Evolutionary conservation across 192 early-diverging fungal species (phyloP).

Genomic region (Backusella parvicylindrica): DNA sequence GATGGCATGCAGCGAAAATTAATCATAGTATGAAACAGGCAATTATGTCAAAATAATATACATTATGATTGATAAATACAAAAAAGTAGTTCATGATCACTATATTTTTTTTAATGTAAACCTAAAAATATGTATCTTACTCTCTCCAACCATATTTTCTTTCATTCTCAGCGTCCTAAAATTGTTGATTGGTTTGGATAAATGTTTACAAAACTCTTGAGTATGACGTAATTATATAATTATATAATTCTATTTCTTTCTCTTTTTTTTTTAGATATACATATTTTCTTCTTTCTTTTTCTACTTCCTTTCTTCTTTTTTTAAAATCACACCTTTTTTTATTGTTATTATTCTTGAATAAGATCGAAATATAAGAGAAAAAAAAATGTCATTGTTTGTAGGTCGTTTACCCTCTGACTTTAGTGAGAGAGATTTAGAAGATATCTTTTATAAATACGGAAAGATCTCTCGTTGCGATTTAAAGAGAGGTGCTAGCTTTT

Average conservation of each 20-base stretch:
- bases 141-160: no score
- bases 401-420: constrained; percentile 16
- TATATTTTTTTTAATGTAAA: no score
- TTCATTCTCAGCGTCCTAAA: no score
- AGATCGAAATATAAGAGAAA: background rate
- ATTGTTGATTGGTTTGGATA: background rate
- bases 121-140: no score
- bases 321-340: background rate
- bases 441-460: constrained; percentile 49
- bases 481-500: constrained; percentile 17
- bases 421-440: constrained; percentile 39
- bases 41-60: no score
- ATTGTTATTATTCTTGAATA: background rate
- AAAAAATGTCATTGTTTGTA: constrained; percentile 23
- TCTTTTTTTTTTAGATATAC: no score
- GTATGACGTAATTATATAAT: background rate
- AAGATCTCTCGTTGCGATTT: constrained; percentile 36
- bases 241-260: no score
- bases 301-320: background rate
- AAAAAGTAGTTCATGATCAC: no score
- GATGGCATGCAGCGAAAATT: no score
- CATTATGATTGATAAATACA: no score
- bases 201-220: background rate
- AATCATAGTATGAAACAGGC: no score
- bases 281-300: background rate